A percentile compares a stretch with the other conserved stretches of the same genome.
Conservation (phyloP, 331 rosid species). For the Spiraea crenata region DNA sequence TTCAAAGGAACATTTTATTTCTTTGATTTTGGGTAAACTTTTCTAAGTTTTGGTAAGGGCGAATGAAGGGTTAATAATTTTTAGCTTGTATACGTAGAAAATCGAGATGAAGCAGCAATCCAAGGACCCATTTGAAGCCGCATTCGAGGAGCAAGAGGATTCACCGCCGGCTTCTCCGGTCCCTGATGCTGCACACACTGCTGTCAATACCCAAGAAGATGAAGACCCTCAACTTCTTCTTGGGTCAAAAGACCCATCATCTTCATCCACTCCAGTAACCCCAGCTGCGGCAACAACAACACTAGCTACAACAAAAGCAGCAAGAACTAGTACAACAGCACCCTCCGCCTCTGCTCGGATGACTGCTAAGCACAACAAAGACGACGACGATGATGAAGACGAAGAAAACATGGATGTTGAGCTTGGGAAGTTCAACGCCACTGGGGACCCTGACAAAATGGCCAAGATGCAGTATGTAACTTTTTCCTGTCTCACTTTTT, state of each 20-base stretch:
- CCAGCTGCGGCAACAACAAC: background rate
- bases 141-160: slow-evolving; percentile 50
- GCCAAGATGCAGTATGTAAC: slow-evolving; percentile 47
- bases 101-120: slow-evolving; percentile 39
- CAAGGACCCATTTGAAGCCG: slow-evolving; percentile 61
- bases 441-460: slow-evolving; percentile 46
- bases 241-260: slow-evolving; percentile 11
- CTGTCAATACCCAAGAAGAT: slow-evolving; percentile 20
- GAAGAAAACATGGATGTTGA: slow-evolving; percentile 51
- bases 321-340: background rate
- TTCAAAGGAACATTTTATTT: too few species aligned
- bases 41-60: background rate
- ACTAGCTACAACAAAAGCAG: background rate
- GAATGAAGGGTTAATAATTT: background rate
- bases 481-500: background rate
- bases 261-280: background rate
- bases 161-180: slow-evolving; percentile 36
- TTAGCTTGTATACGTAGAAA: too few species aligned
- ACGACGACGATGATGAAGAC: slow-evolving; percentile 54
- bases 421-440: slow-evolving; percentile 39
- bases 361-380: slow-evolving; percentile 33
- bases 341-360: slow-evolving; percentile 20
- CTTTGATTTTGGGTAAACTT: background rate
- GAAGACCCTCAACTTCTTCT: slow-evolving; percentile 21
- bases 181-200: slow-evolving; percentile 11